Evolutionary conservation across 164 flowering plant genomes (phyloP), one percentile per base, ranked within the genome.

Genomic region (Aristolochia contorta): DNA sequence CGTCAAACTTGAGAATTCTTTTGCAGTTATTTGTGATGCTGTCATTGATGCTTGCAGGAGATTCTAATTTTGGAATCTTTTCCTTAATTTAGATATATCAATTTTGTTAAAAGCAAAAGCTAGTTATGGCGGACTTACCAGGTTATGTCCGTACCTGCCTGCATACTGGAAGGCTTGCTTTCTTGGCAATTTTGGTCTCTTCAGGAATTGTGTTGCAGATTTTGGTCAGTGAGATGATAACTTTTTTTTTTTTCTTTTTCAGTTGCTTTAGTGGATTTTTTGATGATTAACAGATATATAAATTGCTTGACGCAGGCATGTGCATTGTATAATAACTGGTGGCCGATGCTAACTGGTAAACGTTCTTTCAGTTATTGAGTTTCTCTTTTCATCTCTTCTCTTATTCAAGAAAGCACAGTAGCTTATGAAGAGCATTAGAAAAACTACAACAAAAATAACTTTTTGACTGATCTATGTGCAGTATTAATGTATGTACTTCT

Each of bases 321-420:
- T 77, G 97, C 96, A 61, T 63, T 93, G 75, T 93, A 82, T 71
- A 68, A 78, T 71, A 93, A 93, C 66, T 93, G 97, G 98, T 93
- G 98, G 98, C 98, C 98, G 14, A 87, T 90, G 98, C 71, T 93
- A 57, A 75, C 91, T 68, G 83, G 98, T 92, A 78, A 41, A 15
- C 13, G 43, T 1, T 16, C 5, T 2, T 52, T 25, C 7, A 16
- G 61, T 23, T 20, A 24, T 47, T 47, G 37, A 13, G 54, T n/a
- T n/a, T 12, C 56, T 53, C 23, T 18, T 9, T 22, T 22, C 16
- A 16, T 22, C 27, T 53, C 16, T 41, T 27, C 21, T 14, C 47
- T 24, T 15, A 23, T 43, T 16, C 23, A 32, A 50, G 43, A 53
- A 43, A 14, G 47, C 13, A 4, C 2, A 59, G 23, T 14, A 23